phyloP scores from a whole-genome alignment of 768 basidiomycete species.

The Mrakia hoshinonis region DNA sequence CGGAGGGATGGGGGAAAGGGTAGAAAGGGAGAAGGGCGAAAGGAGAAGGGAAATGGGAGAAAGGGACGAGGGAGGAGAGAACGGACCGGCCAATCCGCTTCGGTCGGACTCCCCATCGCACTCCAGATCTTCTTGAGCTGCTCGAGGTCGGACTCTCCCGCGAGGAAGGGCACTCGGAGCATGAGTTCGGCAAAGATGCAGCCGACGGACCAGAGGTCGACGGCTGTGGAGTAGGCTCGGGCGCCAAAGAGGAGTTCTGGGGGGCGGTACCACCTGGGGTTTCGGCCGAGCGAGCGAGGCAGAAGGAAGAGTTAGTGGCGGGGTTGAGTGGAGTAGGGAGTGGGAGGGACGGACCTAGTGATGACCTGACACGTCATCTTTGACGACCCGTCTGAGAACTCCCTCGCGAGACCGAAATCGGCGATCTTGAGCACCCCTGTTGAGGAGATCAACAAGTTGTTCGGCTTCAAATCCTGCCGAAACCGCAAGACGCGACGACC shows the following conservation, averaged over 20 bases:
- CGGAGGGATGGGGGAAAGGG: not conserved
- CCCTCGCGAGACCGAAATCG: conserved; percentile 95
- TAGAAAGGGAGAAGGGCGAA: conserved; percentile 1
- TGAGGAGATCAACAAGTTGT: conserved; percentile 87
- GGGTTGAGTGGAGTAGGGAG: not conserved
- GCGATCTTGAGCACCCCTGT: conserved; percentile 91
- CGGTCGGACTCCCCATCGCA: conserved; percentile 89
- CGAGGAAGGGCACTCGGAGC: conserved; percentile 87
- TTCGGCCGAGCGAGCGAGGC: conserved; percentile 58
- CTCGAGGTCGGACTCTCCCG: conserved; percentile 93
- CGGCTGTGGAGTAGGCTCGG: conserved; percentile 79
- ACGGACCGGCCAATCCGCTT: conserved; percentile 92
- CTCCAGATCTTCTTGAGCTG: conserved; percentile 90
- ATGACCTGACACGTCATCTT: conserved; percentile 99
- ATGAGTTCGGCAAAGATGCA: conserved; percentile 97
- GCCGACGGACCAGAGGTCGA: conserved; percentile 95
- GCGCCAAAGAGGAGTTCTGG: conserved; percentile 89
- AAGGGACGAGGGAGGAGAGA: not conserved
- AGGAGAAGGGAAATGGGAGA: not conserved
- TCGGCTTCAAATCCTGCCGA: conserved; percentile 87
- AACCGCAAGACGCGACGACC: not conserved
- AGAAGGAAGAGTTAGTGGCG: not conserved
- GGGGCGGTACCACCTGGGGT: conserved; percentile 91
- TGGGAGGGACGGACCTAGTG: conserved; percentile 58
- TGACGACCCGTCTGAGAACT: conserved; percentile 86